Base-by-base conservation (phyloP, 2,329 filamentous ascomycete species). In the Bipolaris zeicola region DNA sequence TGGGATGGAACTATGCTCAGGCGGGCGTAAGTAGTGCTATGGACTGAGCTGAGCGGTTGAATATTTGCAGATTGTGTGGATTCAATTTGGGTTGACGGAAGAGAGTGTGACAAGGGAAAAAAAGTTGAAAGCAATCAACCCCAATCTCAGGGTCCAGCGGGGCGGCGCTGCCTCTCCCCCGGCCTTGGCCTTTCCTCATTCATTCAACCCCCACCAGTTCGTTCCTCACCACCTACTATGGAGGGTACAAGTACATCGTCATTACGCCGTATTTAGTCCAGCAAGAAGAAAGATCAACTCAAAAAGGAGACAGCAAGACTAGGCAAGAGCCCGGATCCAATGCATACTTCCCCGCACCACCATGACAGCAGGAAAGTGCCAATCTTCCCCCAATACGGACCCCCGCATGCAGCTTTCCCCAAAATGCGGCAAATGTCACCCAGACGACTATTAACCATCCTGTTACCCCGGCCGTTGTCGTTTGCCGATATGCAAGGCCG, bases 401-500 rank as follows among this genome's bases (percentile, higher is more conserved):
- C 60, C 62, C 53, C 62, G 60, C 62, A 61, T 56, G 31, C n/a
- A n/a, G 18, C 16, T 6, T 37, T 50, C 49, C 53, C 44, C 44
- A 20, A 22, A 11, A 37, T 34, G 33, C 55, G 55, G 54, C 43
- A 44, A 50, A 52, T 44, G 33, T 57, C 50, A 60, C 45, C 61
- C 60, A 53, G 16, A 50, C 43, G 37, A 38, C 33, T 2, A 7
- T 46, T 0, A 31, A 38, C 18, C 24, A 31, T 11, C 20, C 22
- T 48, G 26, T 16, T 6, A 34, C 33, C 60, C 53, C 39, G 43
- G 52, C n/a, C 38, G 24, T 50, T 10, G 31, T 24, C 38, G 60
- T 60, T 56, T 65, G 62, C 62, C 62, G 62, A 52, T 22, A 55
- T 61, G 50, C 48, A 50, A n/a, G 46, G 14, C 52, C 31, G 50